Percentiles rank a stretch among this genome's conserved stretches.
These are phyloP conservation scores for Micractinium sp. DNA, from an alignment of 139 green algal species.

Conservation along the genomic window DNA sequence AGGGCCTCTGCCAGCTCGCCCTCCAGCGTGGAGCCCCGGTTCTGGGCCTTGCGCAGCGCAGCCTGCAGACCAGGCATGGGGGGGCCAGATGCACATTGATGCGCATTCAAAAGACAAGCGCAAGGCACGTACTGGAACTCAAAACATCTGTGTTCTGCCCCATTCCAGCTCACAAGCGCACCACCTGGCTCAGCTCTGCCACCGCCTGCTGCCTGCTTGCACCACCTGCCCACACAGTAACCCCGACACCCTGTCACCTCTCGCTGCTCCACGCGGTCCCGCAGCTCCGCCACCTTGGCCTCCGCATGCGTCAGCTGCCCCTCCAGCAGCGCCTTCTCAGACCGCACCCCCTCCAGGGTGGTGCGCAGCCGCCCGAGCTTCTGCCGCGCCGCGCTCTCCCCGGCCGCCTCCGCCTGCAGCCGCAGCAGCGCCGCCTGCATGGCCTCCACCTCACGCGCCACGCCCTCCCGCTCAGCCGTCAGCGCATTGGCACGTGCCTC, in stretches of 20 bases:
- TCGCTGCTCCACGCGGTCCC: slow-evolving; percentile 28
- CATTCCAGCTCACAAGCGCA: no score
- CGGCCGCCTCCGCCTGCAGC: slow-evolving; percentile 30
- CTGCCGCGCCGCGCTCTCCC: neutral
- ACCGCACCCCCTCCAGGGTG: slow-evolving; percentile 10
- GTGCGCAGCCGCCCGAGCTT: slow-evolving; percentile 20
- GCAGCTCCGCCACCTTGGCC: slow-evolving; percentile 45
- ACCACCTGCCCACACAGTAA: no score
- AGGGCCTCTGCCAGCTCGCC: slow-evolving; percentile 8
- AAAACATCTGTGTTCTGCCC: neutral
- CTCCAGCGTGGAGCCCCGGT: slow-evolving; percentile 26
- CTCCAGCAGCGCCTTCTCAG: slow-evolving; percentile 38
- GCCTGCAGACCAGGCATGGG: neutral
- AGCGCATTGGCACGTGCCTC: slow-evolving; percentile 26
- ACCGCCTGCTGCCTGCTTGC: neutral
- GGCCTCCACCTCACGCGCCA: slow-evolving; percentile 31
- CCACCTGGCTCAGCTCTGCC: neutral
- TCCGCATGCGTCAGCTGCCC: slow-evolving; percentile 34
- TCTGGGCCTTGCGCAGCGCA: slow-evolving; percentile 38
- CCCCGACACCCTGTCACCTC: slow-evolving; percentile 2
- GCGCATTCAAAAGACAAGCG: neutral
- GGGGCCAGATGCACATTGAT: neutral
- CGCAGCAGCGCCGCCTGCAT: slow-evolving; percentile 34
- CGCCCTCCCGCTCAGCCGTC: neutral
- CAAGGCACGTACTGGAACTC: neutral